phyloP scores from a whole-genome alignment of 176 grass and related monocot genomes.

The Cenchrus fungigraminus region DNA sequence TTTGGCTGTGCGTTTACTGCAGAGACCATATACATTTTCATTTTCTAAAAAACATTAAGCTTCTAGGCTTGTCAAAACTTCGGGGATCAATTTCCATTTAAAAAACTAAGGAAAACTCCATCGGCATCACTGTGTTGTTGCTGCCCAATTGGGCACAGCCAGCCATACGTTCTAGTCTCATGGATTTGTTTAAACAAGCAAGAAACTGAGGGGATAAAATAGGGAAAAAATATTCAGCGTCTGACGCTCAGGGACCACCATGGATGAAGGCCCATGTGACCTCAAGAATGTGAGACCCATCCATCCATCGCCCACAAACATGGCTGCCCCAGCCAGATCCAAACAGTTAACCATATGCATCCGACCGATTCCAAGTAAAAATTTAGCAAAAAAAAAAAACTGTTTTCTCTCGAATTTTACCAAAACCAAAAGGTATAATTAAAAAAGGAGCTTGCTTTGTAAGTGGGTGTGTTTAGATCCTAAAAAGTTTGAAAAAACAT shows the following conservation, averaged over 20 bases:
- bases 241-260: constrained; percentile 17
- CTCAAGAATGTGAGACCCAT: neutral
- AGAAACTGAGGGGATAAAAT: neutral
- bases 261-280: constrained; percentile 31
- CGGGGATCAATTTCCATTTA: too few relatives aligned
- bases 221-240: neutral
- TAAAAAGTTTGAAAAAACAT: too few relatives aligned
- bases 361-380: neutral
- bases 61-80: neutral
- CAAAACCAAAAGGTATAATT: neutral
- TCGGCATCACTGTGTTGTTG: neutral
- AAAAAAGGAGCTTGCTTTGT: too few relatives aligned
- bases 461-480: too few relatives aligned
- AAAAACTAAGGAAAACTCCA: neutral
- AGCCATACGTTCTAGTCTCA: too few relatives aligned
- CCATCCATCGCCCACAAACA: constrained; percentile 13
- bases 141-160: neutral
- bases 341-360: neutral
- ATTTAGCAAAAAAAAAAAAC: too few relatives aligned
- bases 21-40: too few relatives aligned
- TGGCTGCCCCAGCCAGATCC: constrained; percentile 7
- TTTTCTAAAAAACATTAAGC: too few relatives aligned
- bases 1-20: too few relatives aligned
- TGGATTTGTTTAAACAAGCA: neutral
- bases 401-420: neutral